phyloP scores from a whole-genome alignment of 1,139 yeast genomes.

The Candida albicans region DNA sequence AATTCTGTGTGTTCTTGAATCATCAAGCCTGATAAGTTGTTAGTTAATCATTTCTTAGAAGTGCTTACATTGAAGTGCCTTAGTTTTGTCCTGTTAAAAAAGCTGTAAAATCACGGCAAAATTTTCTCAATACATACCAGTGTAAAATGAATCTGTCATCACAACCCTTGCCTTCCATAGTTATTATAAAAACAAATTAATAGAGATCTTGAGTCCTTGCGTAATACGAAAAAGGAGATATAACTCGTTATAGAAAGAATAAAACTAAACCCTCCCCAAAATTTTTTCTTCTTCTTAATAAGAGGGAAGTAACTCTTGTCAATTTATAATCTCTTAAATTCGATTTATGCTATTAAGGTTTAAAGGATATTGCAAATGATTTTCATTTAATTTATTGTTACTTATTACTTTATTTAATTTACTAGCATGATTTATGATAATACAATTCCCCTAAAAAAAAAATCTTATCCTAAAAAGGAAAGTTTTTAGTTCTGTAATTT shows the following conservation, averaged over 20 bases:
- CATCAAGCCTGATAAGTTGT: constrained; percentile 38
- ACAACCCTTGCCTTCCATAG: background rate
- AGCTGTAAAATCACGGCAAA: background rate
- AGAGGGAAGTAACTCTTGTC: no score
- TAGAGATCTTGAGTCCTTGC: background rate
- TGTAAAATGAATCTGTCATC: constrained; percentile 29
- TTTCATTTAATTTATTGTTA: no score
- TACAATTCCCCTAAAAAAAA: no score
- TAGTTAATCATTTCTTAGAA: constrained; percentile 1
- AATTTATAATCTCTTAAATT: no score
- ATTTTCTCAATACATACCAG: constrained; percentile 24
- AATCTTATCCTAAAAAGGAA: no score
- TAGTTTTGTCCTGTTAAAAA: background rate
- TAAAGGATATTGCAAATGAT: no score
- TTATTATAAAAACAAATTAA: background rate
- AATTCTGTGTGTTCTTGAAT: constrained; percentile 55
- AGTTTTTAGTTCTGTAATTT: no score
- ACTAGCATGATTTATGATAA: no score
- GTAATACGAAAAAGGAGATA: background rate
- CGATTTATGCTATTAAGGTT: no score
- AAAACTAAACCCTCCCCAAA: background rate
- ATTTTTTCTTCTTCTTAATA: no score
- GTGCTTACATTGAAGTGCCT: background rate
- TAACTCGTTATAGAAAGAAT: background rate
- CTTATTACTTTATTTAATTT: no score